Evolutionary conservation across 2,329 filamentous ascomycete genomes (phyloP).

Genomic region (Botrytis porri): DNA sequence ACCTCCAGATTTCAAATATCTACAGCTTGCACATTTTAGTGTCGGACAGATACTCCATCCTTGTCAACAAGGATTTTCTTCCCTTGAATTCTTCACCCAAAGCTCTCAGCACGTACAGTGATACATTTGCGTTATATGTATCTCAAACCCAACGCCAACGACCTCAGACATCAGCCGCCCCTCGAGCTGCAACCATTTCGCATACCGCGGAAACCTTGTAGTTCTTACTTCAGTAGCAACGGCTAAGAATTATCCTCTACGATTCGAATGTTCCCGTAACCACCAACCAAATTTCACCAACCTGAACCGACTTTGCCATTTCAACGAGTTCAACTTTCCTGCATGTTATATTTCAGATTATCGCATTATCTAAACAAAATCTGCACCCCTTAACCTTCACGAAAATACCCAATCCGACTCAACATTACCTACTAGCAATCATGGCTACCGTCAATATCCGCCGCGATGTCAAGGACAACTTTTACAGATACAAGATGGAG

Average conservation of each 20-base stretch:
- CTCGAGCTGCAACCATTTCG: slow-evolving; percentile 96
- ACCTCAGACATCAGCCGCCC: slow-evolving; percentile 91
- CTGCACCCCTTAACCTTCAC: slow-evolving; percentile 24
- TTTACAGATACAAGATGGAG: slow-evolving; percentile 99
- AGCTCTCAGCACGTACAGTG: slow-evolving; percentile 32
- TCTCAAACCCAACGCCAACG: slow-evolving; percentile 62
- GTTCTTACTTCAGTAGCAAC: slow-evolving; percentile 84
- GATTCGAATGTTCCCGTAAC: slow-evolving; percentile 37
- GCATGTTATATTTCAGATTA: slow-evolving; percentile 44
- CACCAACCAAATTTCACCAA: slow-evolving; percentile 46
- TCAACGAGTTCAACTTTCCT: slow-evolving; percentile 40
- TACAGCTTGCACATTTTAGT: neutral
- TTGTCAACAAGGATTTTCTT: slow-evolving; percentile 15
- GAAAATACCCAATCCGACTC: slow-evolving; percentile 26
- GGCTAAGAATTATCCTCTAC: slow-evolving; percentile 61
- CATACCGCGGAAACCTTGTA: slow-evolving; percentile 92
- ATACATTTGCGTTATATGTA: slow-evolving; percentile 41
- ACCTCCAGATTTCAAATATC: neutral
- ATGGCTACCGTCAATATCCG: slow-evolving; percentile 99
- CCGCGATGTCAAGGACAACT: slow-evolving; percentile 95
- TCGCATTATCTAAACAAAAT: slow-evolving; percentile 29
- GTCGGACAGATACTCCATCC: neutral
- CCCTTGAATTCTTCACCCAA: slow-evolving; percentile 31
- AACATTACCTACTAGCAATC: slow-evolving; percentile 48
- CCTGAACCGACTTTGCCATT: slow-evolving; percentile 52